Percentiles rank a stretch among this genome's conserved stretches.
Conservation (phyloP, 495 filamentous ascomycete genomes). For the Chaetomium cochliodes region DNA sequence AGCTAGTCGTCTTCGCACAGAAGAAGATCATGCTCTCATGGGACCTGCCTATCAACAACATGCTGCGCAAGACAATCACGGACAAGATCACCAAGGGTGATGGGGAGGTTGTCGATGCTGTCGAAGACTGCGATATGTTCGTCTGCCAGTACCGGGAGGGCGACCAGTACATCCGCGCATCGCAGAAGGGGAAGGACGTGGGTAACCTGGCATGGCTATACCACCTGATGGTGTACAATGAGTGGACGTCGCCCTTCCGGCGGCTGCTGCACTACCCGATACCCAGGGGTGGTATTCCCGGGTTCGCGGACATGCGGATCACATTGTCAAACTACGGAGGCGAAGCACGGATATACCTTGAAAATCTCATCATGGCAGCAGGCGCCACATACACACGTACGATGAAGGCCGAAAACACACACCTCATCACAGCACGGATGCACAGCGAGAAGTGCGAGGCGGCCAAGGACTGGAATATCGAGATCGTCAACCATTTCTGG, state of each 20-base stretch:
- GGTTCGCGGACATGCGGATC: constrained; percentile 72
- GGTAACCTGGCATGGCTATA: constrained; percentile 94
- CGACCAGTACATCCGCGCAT: constrained; percentile 70
- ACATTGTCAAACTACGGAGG: constrained; percentile 95
- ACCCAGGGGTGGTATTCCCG: constrained; percentile 69
- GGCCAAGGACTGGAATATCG: constrained; percentile 85
- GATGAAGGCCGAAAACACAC: constrained; percentile 90
- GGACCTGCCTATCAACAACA: constrained; percentile 68
- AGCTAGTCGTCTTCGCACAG: constrained; percentile 62
- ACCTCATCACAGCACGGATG: constrained; percentile 86
- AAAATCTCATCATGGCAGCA: constrained; percentile 79
- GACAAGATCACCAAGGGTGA: constrained; percentile 66
- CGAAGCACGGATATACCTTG: constrained; percentile 88
- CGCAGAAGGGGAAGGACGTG: constrained; percentile 71
- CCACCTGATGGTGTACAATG: constrained; percentile 80
- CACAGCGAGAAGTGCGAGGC: constrained; percentile 88
- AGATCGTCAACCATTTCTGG: constrained; percentile 94
- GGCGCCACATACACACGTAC: constrained; percentile 89
- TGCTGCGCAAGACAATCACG: constrained; percentile 64
- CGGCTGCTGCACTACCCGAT: constrained; percentile 88
- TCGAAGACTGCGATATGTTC: constrained; percentile 75
- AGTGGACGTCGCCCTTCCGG: constrained; percentile 77
- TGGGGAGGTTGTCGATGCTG: constrained; percentile 62
- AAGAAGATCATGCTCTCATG: constrained; percentile 63
- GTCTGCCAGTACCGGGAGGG: constrained; percentile 87